These are phyloP conservation scores for Penicillium dipodomyicola DNA, from an alignment of 495 filamentous ascomycete genomes.

Conservation along the genomic window DNA sequence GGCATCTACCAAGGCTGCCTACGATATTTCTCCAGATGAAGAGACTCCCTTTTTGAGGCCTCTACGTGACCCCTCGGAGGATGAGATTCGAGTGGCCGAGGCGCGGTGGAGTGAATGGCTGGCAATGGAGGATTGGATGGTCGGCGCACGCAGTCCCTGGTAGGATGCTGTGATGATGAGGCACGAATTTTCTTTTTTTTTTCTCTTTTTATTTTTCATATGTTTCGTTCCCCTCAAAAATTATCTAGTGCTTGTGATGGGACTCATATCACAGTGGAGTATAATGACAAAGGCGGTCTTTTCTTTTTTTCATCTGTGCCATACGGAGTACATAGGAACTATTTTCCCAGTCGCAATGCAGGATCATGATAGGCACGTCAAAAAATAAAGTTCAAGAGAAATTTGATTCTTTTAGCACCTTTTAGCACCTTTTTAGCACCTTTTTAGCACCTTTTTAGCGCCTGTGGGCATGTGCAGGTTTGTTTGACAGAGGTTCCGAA, in stretches of 20 bases:
- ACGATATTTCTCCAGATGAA: conserved; percentile 79
- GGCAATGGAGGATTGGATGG: conserved; percentile 97
- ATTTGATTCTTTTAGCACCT: neutral
- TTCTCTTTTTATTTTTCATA: conserved; percentile 19
- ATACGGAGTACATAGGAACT: neutral
- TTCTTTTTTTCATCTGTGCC: neutral
- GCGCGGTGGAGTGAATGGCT: conserved; percentile 81
- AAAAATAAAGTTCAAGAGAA: neutral
- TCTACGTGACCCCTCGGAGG: conserved; percentile 65
- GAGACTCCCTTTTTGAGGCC: conserved; percentile 80
- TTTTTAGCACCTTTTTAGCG: too few relatives aligned
- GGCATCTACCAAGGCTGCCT: conserved; percentile 78
- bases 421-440: too few relatives aligned
- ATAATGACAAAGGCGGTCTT: conserved; percentile 7
- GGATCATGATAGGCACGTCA: neutral
- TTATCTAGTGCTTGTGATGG: conserved; percentile 3
- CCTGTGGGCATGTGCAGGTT: neutral
- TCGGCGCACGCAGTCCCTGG: conserved; percentile 62
- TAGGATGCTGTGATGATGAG: conserved; percentile 26
- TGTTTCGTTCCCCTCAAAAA: neutral
- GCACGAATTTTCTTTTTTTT: conserved; percentile 24
- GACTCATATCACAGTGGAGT: neutral
- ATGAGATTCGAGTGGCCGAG: conserved; percentile 80
- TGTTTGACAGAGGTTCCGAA: conserved; percentile 21
- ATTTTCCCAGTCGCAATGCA: neutral